These are phyloP conservation scores for Ligustrum vulgare DNA, from an alignment of 257 asterid genomes.

Conservation along the genomic window DNA sequence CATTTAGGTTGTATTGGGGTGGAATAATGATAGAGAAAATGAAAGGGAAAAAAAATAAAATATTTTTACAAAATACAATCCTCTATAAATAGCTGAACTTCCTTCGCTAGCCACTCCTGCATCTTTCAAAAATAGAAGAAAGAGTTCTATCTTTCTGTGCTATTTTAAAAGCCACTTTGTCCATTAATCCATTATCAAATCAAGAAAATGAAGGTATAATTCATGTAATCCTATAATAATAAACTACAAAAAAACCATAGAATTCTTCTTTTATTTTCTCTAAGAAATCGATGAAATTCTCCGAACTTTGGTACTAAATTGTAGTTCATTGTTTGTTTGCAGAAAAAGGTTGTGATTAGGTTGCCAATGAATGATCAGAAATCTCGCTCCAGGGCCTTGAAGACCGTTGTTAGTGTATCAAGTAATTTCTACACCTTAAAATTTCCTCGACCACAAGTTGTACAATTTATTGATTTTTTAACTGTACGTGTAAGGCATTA, in stretches of 20 bases:
- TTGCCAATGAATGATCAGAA: constrained; percentile 41
- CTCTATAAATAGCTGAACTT: no score
- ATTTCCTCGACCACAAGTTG: no score
- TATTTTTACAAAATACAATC: no score
- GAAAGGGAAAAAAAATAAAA: no score
- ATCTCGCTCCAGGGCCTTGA: constrained; percentile 47
- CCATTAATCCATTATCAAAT: background rate
- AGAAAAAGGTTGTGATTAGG: constrained; percentile 59
- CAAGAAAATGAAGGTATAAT: constrained; percentile 18
- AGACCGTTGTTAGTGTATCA: constrained; percentile 35
- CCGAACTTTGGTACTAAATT: background rate
- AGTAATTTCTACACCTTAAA: constrained; percentile 17
- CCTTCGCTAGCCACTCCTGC: no score
- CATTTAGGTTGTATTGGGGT: no score
- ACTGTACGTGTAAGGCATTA: no score
- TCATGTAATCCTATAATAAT: no score
- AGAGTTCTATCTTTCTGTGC: no score
- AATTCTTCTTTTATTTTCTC: background rate
- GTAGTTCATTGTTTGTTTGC: constrained; percentile 21
- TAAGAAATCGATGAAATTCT: background rate
- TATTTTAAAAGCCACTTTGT: background rate
- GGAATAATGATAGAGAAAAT: no score
- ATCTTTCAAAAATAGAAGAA: no score
- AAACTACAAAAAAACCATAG: background rate
- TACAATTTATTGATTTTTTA: no score